Conservation (phyloP, 306 rosid genomes). For the Sicyos baderoa region DNA sequence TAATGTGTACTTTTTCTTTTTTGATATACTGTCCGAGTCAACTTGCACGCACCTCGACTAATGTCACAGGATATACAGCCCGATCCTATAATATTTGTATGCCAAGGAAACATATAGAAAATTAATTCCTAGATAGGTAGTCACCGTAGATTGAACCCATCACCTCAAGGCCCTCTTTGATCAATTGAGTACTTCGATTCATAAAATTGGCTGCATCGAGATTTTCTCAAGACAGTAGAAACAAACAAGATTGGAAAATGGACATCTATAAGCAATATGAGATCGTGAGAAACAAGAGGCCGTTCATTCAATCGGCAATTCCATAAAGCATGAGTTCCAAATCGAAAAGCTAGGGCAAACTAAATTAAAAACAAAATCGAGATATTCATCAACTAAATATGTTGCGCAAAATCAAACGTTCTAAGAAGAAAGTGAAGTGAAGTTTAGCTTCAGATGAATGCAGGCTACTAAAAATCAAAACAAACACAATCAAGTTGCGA, state of each 20-base stretch:
- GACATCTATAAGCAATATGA: background rate
- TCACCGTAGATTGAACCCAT: no score
- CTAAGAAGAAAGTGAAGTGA: conserved; percentile 4
- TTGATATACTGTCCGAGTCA: no score
- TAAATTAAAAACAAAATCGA: no score
- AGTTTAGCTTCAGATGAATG: conserved; percentile 2
- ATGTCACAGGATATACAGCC: no score
- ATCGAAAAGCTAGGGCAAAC: background rate
- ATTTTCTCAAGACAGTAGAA: background rate
- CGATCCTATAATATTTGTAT: no score
- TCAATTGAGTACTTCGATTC: background rate
- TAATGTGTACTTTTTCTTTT: no score
- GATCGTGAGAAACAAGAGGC: conserved; percentile 7
- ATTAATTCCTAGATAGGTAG: no score
- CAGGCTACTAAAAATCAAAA: background rate
- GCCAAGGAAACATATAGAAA: no score
- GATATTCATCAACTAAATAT: no score
- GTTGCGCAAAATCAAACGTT: no score
- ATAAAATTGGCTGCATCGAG: background rate
- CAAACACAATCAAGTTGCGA: background rate
- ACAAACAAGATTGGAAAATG: background rate
- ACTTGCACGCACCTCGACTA: no score
- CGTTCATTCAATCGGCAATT: background rate
- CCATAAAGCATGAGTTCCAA: background rate
- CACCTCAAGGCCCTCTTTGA: no score